Conservation (phyloP, 1,284 basidiomycete species). For the Ganoderma sp. region DNA sequence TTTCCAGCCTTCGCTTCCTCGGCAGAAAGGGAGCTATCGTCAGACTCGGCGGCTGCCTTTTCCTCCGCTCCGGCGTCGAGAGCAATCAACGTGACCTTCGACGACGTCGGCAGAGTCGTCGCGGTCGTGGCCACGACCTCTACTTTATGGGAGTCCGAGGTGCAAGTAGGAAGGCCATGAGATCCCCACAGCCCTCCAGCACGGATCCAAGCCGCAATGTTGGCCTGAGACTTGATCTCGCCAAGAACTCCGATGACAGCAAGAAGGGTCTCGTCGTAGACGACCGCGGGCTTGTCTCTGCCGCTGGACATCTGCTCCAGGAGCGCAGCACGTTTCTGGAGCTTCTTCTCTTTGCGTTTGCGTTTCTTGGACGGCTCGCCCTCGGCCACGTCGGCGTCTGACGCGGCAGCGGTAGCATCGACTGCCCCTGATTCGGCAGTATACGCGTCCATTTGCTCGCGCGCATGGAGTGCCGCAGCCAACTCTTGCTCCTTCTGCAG, state of each 20-base stretch:
- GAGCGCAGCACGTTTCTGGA: slow-evolving; percentile 28
- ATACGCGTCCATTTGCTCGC: slow-evolving; percentile 21
- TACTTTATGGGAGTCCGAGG: background rate
- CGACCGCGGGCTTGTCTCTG: slow-evolving; percentile 27
- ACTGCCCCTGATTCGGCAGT: slow-evolving; percentile 13
- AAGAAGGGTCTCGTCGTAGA: slow-evolving; percentile 65
- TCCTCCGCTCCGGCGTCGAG: background rate
- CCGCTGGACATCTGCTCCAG: slow-evolving; percentile 17
- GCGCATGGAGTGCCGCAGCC: slow-evolving; percentile 29
- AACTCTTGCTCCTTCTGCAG: slow-evolving; percentile 33
- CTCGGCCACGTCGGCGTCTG: background rate
- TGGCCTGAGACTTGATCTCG: slow-evolving; percentile 60
- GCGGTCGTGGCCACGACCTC: background rate
- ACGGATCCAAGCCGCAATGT: slow-evolving; percentile 72
- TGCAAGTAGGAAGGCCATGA: slow-evolving; percentile 10
- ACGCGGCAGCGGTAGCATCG: background rate
- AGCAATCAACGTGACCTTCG: background rate
- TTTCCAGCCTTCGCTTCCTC: slow-evolving; percentile 11
- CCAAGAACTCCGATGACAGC: slow-evolving; percentile 79
- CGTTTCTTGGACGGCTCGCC: slow-evolving; percentile 31
- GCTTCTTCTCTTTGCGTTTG: slow-evolving; percentile 37
- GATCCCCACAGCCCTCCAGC: slow-evolving; percentile 57
- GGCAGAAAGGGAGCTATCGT: slow-evolving; percentile 27
- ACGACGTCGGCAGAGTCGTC: background rate
- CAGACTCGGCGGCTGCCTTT: slow-evolving; percentile 13